Evolutionary conservation across 768 basidiomycete species (phyloP), one percentile per base, ranked within the genome.

Genomic region (Tephrocybe sp.): DNA sequence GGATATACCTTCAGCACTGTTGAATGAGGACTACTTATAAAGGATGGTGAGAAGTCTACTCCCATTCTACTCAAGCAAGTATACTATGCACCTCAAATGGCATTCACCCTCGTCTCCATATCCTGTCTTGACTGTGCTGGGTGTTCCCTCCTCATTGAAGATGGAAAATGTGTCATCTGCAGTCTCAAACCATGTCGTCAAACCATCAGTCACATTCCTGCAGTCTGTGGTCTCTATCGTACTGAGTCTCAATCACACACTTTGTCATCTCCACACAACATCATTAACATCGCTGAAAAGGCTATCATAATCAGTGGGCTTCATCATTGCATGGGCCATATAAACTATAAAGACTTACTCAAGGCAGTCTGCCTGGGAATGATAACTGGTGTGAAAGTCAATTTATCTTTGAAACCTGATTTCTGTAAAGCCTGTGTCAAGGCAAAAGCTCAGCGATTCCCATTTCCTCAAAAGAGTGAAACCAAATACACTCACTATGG

Each of bases 301-400:
- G n/a, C n/a, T n/a, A n/a, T n/a, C 22, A 48, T 58, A 14, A 60
- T 69, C 44, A 45, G 45, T 23, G 60, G 69, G 39, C 53, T 72
- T 5, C 74, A 76, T 39, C 48, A 55, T 1, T 40, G 48, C 12
- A 61, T 74, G 42, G 71, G 68, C 1, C 74, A 75, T 48, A 60
- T 72, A 13, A 58, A 67, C 11, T 59, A 58, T 4, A 52, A 61
- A 0, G 52, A 62, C 5, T 62, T 68, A 17, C 43, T 54, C 1
- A 22, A 60, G 9, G 63, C 70, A 64, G 50, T 70, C 2, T 33
- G 49, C 7, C 53, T 67, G 14, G 64, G 62, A 1, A 53, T 62
- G 47, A 53, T 75, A 13, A 58, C 39, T 1, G 72, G 70, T 0
- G 54, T 75, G 11, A 55, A 58, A 5, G 55, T 73, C 1, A 59